Evolutionary conservation across 371 early-diverging fungal genomes (phyloP).

Genomic region (Rhizopus delemar): DNA sequence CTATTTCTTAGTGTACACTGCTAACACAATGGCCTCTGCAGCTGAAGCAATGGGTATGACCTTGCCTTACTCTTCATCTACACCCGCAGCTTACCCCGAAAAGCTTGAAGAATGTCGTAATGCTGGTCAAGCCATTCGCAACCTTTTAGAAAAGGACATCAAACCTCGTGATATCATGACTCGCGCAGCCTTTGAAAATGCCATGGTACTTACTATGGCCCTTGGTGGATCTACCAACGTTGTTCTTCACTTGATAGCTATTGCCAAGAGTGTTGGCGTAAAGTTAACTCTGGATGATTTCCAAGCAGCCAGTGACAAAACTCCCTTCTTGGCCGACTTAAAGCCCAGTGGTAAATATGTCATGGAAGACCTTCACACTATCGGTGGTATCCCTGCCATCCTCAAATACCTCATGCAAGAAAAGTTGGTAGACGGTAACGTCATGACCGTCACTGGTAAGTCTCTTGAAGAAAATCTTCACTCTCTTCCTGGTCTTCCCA

Average conservation of each 20-base stretch:
- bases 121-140: slow-evolving; percentile 83
- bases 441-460: slow-evolving; percentile 89
- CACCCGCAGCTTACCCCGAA: slow-evolving; percentile 80
- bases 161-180: slow-evolving; percentile 95
- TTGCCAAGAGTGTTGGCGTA: slow-evolving; percentile 83
- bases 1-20: slow-evolving; percentile 77
- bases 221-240: slow-evolving; percentile 97
- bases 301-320: slow-evolving; percentile 83
- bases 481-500: slow-evolving; percentile 64
- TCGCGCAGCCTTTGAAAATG: slow-evolving; percentile 91
- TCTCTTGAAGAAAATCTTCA: slow-evolving; percentile 80
- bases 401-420: slow-evolving; percentile 80
- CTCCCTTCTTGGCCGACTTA: slow-evolving; percentile 94
- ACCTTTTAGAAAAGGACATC: slow-evolving; percentile 85
- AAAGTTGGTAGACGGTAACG: slow-evolving; percentile 72
- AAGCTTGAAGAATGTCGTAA: slow-evolving; percentile 86
- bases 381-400: slow-evolving; percentile 88
- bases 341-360: slow-evolving; percentile 92
- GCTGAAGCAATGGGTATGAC: slow-evolving; percentile 96
- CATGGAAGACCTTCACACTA: slow-evolving; percentile 81
- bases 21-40: slow-evolving; percentile 96
- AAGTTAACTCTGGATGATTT: slow-evolving; percentile 87
- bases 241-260: slow-evolving; percentile 92
- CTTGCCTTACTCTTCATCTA: slow-evolving; percentile 90
- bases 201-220: slow-evolving; percentile 87